A percentile compares a stretch with the other conserved stretches of the same genome.
These are phyloP conservation scores for Yamadazyma buinensis DNA, from an alignment of 1,139 yeast genomes.

Conservation along the genomic window DNA sequence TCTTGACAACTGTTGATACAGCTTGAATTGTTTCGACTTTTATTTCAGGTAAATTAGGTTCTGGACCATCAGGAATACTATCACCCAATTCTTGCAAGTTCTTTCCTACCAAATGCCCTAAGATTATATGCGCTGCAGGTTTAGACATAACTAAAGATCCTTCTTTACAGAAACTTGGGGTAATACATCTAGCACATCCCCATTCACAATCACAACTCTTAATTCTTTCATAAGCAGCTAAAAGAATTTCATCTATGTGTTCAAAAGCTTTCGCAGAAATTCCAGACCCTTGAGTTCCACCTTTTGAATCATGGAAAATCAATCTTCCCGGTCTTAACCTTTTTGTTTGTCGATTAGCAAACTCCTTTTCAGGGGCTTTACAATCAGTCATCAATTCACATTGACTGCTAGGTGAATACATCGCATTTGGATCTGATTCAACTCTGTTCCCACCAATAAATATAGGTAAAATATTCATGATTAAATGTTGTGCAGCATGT, in stretches of 20 bases:
- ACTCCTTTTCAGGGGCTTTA: constrained; percentile 94
- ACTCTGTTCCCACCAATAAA: constrained; percentile 40
- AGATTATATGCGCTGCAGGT: constrained; percentile 75
- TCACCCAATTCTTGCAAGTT: constrained; percentile 37
- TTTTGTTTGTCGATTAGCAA: constrained; percentile 63
- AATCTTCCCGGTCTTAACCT: constrained; percentile 83
- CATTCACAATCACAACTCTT: constrained; percentile 69
- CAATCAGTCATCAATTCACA: constrained; percentile 89
- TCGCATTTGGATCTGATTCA: constrained; percentile 38
- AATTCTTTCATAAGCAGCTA: constrained; percentile 56
- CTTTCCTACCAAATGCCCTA: constrained; percentile 49
- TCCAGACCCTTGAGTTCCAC: constrained; percentile 78
- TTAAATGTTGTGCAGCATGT: constrained; percentile 94
- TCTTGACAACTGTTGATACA: constrained; percentile 48
- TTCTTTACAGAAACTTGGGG: constrained; percentile 77
- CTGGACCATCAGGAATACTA: constrained; percentile 73
- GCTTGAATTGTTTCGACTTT: constrained; percentile 66
- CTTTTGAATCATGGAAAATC: constrained; percentile 77
- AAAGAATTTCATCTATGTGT: constrained; percentile 61
- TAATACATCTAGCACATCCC: constrained; percentile 91
- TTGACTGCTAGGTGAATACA: constrained; percentile 44
- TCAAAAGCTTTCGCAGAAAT: constrained; percentile 76
- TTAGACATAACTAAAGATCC: constrained; percentile 79
- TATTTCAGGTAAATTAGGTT: constrained; percentile 67
- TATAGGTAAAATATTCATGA: constrained; percentile 71